Conservation (phyloP, 305 asterid species). For the Fraxinus xanthoxyloides region DNA sequence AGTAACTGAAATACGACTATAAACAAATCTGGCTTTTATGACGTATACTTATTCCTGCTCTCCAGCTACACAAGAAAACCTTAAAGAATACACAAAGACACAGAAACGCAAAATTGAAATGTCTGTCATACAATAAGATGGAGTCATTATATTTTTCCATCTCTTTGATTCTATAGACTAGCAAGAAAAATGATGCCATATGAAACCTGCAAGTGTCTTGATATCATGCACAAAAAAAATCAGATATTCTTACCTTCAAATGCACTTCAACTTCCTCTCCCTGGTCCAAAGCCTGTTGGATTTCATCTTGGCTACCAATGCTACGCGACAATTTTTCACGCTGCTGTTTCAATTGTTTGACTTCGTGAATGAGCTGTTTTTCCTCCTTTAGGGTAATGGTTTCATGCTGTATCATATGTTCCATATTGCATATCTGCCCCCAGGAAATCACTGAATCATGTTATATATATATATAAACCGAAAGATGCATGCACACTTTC, state of each 20-base stretch:
- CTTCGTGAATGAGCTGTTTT: slow-evolving; percentile 70
- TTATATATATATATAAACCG: background rate
- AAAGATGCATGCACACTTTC: background rate
- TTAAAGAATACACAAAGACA: background rate
- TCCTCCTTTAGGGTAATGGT: slow-evolving; percentile 76
- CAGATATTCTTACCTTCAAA: slow-evolving; percentile 54
- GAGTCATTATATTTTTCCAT: background rate
- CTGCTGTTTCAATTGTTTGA: slow-evolving; percentile 80
- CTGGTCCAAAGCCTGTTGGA: slow-evolving; percentile 78
- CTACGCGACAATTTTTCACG: slow-evolving; percentile 71
- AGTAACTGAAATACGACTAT: background rate
- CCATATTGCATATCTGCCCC: slow-evolving; percentile 60
- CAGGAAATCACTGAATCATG: slow-evolving; percentile 12
- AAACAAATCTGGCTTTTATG: background rate
- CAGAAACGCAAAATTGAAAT: background rate
- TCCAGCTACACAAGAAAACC: slow-evolving; percentile 2
- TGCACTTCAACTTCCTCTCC: slow-evolving; percentile 66
- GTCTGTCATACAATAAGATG: background rate
- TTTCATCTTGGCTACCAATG: slow-evolving; percentile 79
- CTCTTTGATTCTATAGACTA: background rate
- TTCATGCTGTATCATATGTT: slow-evolving; percentile 77
- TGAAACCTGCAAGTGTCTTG: background rate
- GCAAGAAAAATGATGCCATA: background rate
- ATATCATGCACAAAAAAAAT: slow-evolving; percentile 1
- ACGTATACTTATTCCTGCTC: slow-evolving; percentile 12